Percentiles rank a stretch among this genome's conserved stretches.
These are phyloP conservation scores for Heliocybe sulcata DNA, from an alignment of 1,284 basidiomycete species.

Conservation along the genomic window DNA sequence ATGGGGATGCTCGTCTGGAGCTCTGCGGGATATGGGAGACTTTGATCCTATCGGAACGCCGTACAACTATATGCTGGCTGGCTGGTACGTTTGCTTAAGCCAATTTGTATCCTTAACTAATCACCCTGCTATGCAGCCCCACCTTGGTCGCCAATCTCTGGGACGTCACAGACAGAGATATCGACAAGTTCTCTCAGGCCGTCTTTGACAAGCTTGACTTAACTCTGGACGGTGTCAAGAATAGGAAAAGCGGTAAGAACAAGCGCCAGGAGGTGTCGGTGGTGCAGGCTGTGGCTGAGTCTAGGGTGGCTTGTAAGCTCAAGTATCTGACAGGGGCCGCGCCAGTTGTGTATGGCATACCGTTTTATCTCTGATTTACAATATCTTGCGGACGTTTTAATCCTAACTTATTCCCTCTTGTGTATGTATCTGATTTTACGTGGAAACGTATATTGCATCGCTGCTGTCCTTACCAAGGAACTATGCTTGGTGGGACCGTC, in stretches of 20 bases:
- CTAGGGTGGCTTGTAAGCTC: slow-evolving; percentile 79
- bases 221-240: slow-evolving; percentile 27
- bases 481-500: too few relatives aligned
- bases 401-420: not conserved
- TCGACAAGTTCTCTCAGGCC: slow-evolving; percentile 84
- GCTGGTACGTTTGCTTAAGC: slow-evolving; percentile 62
- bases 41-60: slow-evolving; percentile 91
- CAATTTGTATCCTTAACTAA: not conserved
- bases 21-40: slow-evolving; percentile 84
- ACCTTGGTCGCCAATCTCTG: slow-evolving; percentile 92
- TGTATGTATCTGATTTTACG: not conserved
- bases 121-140: slow-evolving; percentile 46
- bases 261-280: slow-evolving; percentile 38
- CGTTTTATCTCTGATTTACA: slow-evolving; percentile 77
- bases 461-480: too few relatives aligned
- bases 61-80: slow-evolving; percentile 92
- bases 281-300: slow-evolving; percentile 73
- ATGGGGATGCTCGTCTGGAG: slow-evolving; percentile 97
- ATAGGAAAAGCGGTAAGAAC: slow-evolving; percentile 16
- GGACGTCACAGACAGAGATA: slow-evolving; percentile 98
- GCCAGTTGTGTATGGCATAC: slow-evolving; percentile 91
- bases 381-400: slow-evolving; percentile 1
- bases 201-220: slow-evolving; percentile 77
- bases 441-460: not conserved
- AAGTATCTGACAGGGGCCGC: slow-evolving; percentile 96